phyloP scores from a whole-genome alignment of 2,329 filamentous ascomycete genomes.

The Fusarium paranaense region DNA sequence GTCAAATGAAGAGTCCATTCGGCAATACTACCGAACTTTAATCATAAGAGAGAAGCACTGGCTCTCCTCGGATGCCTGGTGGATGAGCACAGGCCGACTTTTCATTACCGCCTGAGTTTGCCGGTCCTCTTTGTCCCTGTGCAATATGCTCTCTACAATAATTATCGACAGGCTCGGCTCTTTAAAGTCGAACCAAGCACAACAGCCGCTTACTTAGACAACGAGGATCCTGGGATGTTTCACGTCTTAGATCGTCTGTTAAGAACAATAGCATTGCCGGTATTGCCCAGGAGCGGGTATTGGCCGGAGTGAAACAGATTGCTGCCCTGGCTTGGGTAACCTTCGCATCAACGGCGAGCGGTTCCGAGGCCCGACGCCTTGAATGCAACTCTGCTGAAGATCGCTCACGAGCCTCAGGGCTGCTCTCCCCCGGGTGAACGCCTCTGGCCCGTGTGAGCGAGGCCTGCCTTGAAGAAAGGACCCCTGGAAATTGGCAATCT shows the following conservation, averaged over 20 bases:
- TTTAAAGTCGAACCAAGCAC: neutral
- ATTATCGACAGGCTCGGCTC: neutral
- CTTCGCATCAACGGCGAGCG: constrained; percentile 6
- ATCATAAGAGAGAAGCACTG: neutral
- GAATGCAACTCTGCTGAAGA: constrained; percentile 21
- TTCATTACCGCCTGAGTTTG: neutral
- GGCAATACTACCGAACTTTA: constrained; percentile 7
- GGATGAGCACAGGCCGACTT: constrained; percentile 7
- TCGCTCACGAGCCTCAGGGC: constrained; percentile 4
- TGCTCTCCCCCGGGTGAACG: neutral
- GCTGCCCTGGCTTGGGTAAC: constrained; percentile 1
- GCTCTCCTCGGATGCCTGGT: neutral
- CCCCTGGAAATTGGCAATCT: constrained; percentile 44
- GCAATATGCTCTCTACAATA: neutral
- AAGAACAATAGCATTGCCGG: constrained; percentile 34
- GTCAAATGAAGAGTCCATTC: neutral
- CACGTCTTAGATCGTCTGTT: constrained; percentile 22
- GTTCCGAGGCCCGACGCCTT: constrained; percentile 2
- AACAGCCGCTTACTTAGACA: neutral
- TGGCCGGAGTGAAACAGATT: constrained; percentile 15
- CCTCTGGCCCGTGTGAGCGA: constrained; percentile 20
- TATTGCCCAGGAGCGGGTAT: constrained; percentile 29
- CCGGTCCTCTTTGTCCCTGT: neutral
- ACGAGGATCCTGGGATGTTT: constrained; percentile 24
- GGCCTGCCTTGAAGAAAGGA: neutral